Evolutionary conservation across 768 basidiomycete species (phyloP).

Genomic region (Mrakia gelida): DNA sequence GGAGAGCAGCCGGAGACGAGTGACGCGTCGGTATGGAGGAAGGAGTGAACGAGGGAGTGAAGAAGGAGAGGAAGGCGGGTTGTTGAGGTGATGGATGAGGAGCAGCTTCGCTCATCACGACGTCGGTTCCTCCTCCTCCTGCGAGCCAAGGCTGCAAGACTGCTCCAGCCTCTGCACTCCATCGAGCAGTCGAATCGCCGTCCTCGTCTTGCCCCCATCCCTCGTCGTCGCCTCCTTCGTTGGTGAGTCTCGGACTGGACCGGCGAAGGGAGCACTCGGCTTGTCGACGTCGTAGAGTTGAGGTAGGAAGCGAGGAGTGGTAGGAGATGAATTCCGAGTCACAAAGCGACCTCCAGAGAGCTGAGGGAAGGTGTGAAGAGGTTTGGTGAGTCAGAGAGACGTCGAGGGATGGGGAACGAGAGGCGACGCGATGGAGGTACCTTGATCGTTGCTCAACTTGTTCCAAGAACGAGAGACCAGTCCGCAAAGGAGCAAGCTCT

Average conservation of each 20-base stretch:
- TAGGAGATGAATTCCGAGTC: neutral
- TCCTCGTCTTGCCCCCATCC: neutral
- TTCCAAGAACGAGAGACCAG: neutral
- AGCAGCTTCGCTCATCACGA: neutral
- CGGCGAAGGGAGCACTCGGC: neutral
- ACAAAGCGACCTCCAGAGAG: neutral
- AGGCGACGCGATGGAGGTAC: neutral
- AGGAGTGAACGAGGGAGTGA: neutral
- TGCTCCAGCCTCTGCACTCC: neutral
- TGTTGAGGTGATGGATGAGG: neutral
- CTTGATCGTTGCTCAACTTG: neutral
- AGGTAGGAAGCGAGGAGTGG: neutral
- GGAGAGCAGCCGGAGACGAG: neutral
- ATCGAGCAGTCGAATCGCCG: neutral
- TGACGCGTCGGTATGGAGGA: neutral
- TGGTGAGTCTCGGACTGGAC: neutral
- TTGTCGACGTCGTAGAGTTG: neutral
- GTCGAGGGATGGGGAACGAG: neutral
- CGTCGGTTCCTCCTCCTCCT: neutral
- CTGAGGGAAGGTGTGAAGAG: neutral
- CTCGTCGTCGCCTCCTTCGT: constrained; percentile 4
- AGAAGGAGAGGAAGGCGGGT: neutral
- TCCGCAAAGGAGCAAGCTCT: neutral
- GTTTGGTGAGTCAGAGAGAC: too few relatives aligned
- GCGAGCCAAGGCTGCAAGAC: neutral